phyloP scores from a whole-genome alignment of 1,284 basidiomycete species.

The Ceratobasidium sp. region DNA sequence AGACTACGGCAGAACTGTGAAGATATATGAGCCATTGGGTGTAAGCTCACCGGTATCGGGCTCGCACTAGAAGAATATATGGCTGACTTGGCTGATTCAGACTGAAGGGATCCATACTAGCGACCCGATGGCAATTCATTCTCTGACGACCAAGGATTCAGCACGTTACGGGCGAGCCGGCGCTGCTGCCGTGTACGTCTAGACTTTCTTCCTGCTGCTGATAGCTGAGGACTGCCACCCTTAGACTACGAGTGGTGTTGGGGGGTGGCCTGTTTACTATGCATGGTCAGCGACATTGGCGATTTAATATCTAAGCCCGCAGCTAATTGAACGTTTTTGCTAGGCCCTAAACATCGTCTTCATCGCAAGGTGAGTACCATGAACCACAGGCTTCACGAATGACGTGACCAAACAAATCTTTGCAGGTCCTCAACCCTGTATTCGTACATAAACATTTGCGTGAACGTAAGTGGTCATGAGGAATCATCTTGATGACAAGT shows the following conservation, averaged over 20 bases:
- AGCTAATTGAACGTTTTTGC: neutral
- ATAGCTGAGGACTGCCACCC: constrained; percentile 49
- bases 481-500: neutral
- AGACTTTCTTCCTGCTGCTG: constrained; percentile 53
- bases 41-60: neutral
- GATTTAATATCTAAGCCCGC: neutral
- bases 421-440: constrained; percentile 66
- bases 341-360: neutral
- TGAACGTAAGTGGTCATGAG: constrained; percentile 47
- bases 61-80: no score
- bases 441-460: constrained; percentile 65
- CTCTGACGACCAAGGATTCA: constrained; percentile 64
- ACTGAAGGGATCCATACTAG: constrained; percentile 64
- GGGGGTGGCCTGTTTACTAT: constrained; percentile 57
- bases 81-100: constrained; percentile 52
- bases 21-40: neutral
- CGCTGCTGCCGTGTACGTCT: constrained; percentile 59
- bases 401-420: constrained; percentile 55
- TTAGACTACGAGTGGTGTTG: constrained; percentile 51
- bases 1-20: neutral
- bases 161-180: constrained; percentile 66
- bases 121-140: constrained; percentile 64
- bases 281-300: neutral
- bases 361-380: constrained; percentile 54
- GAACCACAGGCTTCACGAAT: constrained; percentile 61